phyloP scores from a whole-genome alignment of 306 rosid genomes.

The Prunus mongolica region DNA sequence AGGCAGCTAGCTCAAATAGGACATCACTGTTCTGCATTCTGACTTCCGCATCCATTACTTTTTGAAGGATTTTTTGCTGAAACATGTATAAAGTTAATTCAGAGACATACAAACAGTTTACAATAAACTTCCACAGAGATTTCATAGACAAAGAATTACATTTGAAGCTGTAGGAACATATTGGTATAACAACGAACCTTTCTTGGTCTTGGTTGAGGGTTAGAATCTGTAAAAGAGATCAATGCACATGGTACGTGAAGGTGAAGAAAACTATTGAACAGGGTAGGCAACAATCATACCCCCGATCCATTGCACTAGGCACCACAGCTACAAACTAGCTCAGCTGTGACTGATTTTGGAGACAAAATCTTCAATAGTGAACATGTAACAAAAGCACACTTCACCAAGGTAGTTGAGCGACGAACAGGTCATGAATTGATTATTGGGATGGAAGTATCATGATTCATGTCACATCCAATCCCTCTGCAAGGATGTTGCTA shows the following conservation, averaged over 20 bases:
- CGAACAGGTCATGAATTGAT: not conserved
- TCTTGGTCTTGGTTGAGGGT: not conserved
- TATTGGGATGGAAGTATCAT: conserved; percentile 14
- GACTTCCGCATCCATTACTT: not conserved
- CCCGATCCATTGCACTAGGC: not conserved
- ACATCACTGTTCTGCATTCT: not conserved
- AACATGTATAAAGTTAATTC: not conserved
- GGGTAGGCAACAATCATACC: not conserved
- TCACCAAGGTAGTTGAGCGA: not conserved
- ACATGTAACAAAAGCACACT: not conserved
- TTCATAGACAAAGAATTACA: not conserved
- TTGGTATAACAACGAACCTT: not conserved
- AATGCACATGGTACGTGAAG: not conserved
- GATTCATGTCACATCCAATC: conserved; percentile 43
- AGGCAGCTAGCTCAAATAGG: not conserved
- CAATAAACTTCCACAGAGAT: not conserved
- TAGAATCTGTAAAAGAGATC: not conserved
- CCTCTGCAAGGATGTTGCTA: conserved; percentile 72
- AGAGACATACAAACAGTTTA: not conserved
- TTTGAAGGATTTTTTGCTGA: not conserved
- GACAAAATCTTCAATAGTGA: not conserved
- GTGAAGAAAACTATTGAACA: not conserved
- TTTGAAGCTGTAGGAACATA: not conserved
- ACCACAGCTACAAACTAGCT: not conserved
- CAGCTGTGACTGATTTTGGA: not conserved